Conservation (phyloP, 2,329 filamentous ascomycete genomes). For the Epicoccum nigrum region DNA sequence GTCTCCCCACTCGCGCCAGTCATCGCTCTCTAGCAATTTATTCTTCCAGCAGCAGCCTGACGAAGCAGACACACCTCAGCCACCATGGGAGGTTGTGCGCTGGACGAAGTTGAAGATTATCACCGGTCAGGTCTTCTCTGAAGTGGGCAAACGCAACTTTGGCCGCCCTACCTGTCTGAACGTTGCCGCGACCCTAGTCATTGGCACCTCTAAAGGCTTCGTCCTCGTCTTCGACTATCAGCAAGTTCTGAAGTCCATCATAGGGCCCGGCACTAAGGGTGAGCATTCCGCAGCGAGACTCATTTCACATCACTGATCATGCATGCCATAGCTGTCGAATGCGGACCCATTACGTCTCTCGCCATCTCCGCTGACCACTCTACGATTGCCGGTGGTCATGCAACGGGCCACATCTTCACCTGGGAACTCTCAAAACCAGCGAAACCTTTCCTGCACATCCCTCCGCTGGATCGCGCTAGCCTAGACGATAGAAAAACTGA, state of each 20-base stretch:
- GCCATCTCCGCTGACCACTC: conserved; percentile 93
- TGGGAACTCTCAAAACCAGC: conserved; percentile 90
- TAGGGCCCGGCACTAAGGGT: conserved; percentile 92
- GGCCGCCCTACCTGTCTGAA: conserved; percentile 88
- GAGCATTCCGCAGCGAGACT: conserved; percentile 28
- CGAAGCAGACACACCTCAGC: conserved; percentile 67
- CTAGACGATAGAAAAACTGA: conserved; percentile 71
- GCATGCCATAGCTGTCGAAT: conserved; percentile 75
- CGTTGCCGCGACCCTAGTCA: conserved; percentile 83
- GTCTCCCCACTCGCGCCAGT: conserved; percentile 77
- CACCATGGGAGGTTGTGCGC: conserved; percentile 94
- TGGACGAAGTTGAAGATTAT: conserved; percentile 95
- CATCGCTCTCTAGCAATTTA: conserved; percentile 76
- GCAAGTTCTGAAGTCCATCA: conserved; percentile 91
- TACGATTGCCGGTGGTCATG: conserved; percentile 88
- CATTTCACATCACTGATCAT: not conserved
- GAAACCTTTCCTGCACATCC: conserved; percentile 86
- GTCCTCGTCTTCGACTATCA: conserved; percentile 97
- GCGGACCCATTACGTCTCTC: conserved; percentile 82
- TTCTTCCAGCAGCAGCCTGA: conserved; percentile 63
- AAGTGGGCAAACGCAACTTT: conserved; percentile 89
- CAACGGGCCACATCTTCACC: conserved; percentile 89
- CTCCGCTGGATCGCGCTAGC: conserved; percentile 72
- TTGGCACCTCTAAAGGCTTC: conserved; percentile 93
- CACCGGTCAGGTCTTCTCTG: conserved; percentile 87